These are phyloP conservation scores for Penicillium corylophilum DNA, from an alignment of 2,329 filamentous ascomycete species.

Conservation along the genomic window DNA sequence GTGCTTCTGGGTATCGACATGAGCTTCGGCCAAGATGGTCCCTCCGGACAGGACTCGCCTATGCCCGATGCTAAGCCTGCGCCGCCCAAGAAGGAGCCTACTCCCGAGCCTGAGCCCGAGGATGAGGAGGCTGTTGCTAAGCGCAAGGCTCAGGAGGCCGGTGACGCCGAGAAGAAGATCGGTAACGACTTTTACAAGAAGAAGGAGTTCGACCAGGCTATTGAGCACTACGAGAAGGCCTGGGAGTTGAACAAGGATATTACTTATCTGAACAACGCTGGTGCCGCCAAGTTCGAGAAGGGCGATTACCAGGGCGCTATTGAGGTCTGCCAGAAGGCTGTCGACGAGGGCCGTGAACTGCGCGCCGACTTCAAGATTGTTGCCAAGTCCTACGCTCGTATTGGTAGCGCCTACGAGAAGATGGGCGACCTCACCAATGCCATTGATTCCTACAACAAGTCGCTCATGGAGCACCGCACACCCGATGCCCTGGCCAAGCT, in stretches of 20 bases:
- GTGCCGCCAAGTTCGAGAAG: constrained; percentile 93
- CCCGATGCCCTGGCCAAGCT: constrained; percentile 93
- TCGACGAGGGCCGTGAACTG: constrained; percentile 84
- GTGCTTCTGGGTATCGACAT: constrained; percentile 93
- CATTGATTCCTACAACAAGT: constrained; percentile 87
- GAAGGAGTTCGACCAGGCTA: constrained; percentile 91
- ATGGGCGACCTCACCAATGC: constrained; percentile 75
- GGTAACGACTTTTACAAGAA: constrained; percentile 98
- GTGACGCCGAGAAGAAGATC: constrained; percentile 89
- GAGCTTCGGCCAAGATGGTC: constrained; percentile 60
- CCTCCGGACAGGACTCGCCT: constrained; percentile 59
- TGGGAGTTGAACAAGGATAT: constrained; percentile 97
- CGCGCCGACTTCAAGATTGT: constrained; percentile 98
- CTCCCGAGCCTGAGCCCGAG: constrained; percentile 64
- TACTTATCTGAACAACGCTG: constrained; percentile 94
- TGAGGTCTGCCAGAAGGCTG: constrained; percentile 80
- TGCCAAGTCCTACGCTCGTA: constrained; percentile 95
- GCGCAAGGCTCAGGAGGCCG: constrained; percentile 86
- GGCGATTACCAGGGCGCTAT: constrained; percentile 88
- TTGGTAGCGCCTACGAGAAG: constrained; percentile 92
- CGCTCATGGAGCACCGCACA: constrained; percentile 93
- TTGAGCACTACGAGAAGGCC: constrained; percentile 89
- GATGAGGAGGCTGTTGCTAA: constrained; percentile 83
- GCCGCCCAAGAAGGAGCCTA: constrained; percentile 57
- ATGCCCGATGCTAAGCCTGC: constrained; percentile 70